Conservation (phyloP, 1,284 basidiomycete genomes). For the Xerocomus nothofagi region DNA sequence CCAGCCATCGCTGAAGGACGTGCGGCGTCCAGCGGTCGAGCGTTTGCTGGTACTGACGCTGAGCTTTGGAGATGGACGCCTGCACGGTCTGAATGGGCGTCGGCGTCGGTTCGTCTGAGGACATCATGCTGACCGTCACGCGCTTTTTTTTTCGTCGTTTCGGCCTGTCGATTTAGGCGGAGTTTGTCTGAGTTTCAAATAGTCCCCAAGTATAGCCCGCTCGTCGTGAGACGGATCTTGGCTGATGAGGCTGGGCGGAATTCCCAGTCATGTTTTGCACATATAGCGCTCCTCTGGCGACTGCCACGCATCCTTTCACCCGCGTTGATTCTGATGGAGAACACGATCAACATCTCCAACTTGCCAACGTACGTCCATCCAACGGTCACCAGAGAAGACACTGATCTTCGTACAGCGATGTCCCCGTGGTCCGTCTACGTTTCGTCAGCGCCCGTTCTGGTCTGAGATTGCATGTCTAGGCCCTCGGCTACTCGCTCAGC, state of each 20-base stretch:
- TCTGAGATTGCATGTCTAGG: not conserved
- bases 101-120: slow-evolving; percentile 33
- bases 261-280: not conserved
- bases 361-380: not conserved
- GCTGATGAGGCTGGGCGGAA: not conserved
- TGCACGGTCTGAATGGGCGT: slow-evolving; percentile 32
- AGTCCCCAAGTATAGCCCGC: too few relatives aligned
- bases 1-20: slow-evolving; percentile 86
- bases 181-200: slow-evolving; percentile 15
- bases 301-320: not conserved
- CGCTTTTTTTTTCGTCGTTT: slow-evolving; percentile 7
- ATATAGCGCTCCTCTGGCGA: not conserved
- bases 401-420: not conserved
- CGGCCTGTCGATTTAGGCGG: slow-evolving; percentile 15
- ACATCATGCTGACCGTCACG: slow-evolving; percentile 32
- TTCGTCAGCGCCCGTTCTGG: not conserved
- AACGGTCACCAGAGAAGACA: not conserved
- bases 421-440: not conserved
- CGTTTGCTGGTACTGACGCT: slow-evolving; percentile 77
- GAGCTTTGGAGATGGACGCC: slow-evolving; percentile 36
- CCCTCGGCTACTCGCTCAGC: not conserved
- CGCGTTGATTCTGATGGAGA: not conserved
- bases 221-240: not conserved
- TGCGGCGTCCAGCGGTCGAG: slow-evolving; percentile 93
- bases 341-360: not conserved